These are phyloP conservation scores for Medicago arabica DNA, from an alignment of 306 rosid species.

Conservation along the genomic window DNA sequence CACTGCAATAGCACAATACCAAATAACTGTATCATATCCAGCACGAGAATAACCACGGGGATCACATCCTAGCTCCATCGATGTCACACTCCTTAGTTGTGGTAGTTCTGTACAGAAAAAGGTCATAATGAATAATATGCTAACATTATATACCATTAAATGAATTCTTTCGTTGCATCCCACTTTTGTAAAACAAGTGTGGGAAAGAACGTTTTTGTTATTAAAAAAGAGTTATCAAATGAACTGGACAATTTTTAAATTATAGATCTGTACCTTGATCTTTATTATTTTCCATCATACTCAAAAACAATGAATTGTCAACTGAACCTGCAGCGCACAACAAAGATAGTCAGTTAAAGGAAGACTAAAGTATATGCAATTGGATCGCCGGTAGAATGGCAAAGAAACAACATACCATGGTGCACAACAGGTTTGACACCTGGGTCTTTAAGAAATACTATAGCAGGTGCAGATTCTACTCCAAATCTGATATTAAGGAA, in stretches of 20 bases:
- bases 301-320: conserved; percentile 59
- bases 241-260: conserved; percentile 14
- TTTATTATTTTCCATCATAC: conserved; percentile 77
- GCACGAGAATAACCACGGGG: conserved; percentile 91
- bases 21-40: conserved; percentile 70
- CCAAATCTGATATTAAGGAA: conserved; percentile 67
- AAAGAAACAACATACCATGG: conserved; percentile 62
- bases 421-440: conserved; percentile 86
- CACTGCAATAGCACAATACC: conserved; percentile 92
- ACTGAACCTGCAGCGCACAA: conserved; percentile 63
- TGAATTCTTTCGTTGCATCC: background rate
- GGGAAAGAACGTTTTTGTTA: background rate
- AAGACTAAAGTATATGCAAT: conserved; percentile 36
- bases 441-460: conserved; percentile 89
- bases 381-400: conserved; percentile 11
- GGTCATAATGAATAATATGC: background rate
- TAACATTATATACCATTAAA: background rate
- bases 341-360: conserved; percentile 32
- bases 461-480: conserved; percentile 90
- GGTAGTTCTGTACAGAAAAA: conserved; percentile 64
- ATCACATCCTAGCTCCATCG: conserved; percentile 94
- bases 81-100: conserved; percentile 76
- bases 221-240: background rate
- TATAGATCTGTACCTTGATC: conserved; percentile 63
- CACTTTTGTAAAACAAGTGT: conserved; percentile 5